Percentiles rank a stretch among this genome's conserved stretches.
Evolutionary conservation across 2,329 filamentous ascomycete species (phyloP).

Genomic region (Aureobasidium subglaciale): DNA sequence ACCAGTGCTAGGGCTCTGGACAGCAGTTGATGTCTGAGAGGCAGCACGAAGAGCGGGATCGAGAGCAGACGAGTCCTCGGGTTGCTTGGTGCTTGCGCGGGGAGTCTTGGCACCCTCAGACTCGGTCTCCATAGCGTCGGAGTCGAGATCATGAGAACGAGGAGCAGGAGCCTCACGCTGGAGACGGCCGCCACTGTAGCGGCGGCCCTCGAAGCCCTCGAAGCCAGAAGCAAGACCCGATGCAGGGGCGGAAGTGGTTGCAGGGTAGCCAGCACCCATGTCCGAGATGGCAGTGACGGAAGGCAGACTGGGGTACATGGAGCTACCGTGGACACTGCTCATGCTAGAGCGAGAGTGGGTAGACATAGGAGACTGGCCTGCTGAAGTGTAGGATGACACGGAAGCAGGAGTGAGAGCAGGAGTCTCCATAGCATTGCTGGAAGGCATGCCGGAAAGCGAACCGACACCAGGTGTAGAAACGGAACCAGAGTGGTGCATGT

Average conservation of each 20-base stretch:
- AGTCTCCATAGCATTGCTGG: constrained; percentile 51
- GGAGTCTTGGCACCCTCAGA: constrained; percentile 31
- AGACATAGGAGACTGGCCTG: constrained; percentile 71
- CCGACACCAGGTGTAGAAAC: constrained; percentile 28
- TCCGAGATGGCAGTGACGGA: constrained; percentile 61
- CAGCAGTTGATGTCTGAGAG: constrained; percentile 16
- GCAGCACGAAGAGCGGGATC: constrained; percentile 32
- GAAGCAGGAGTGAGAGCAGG: constrained; percentile 71
- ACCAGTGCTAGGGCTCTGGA: constrained; percentile 22
- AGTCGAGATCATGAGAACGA: constrained; percentile 32
- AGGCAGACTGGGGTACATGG: constrained; percentile 69
- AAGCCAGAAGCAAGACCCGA: constrained; percentile 62
- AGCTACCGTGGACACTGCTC: constrained; percentile 43
- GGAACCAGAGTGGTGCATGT: constrained; percentile 26
- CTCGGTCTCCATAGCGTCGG: constrained; percentile 36
- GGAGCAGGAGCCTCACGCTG: constrained; percentile 47
- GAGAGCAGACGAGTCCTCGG: constrained; percentile 26
- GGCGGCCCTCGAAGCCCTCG: constrained; percentile 53
- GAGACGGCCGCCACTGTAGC: constrained; percentile 55
- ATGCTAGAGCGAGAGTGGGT: constrained; percentile 54
- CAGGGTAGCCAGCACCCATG: constrained; percentile 50
- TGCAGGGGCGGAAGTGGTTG: constrained; percentile 59
- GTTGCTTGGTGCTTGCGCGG: constrained; percentile 27
- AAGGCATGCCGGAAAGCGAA: constrained; percentile 31
- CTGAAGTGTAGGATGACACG: constrained; percentile 64